A percentile compares a stretch with the other conserved stretches of the same genome.
Evolutionary conservation across 352 stramenopile genomes (phyloP).

Genomic region (Globisporangium sylvaticum): DNA sequence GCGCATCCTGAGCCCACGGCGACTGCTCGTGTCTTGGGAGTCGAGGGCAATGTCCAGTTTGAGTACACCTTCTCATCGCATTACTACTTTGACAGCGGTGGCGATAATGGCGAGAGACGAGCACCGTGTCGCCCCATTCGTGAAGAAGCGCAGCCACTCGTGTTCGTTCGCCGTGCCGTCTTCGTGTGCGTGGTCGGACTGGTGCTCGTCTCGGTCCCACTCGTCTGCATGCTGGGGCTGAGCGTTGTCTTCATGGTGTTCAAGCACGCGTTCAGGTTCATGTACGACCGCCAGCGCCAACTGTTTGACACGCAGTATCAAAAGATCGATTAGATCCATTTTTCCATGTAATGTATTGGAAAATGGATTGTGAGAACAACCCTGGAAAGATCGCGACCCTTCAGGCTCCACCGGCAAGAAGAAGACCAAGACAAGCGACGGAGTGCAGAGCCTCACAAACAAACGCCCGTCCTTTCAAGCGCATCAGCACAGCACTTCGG

Average conservation of each 20-base stretch:
- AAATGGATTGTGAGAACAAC: not conserved
- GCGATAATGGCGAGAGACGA: not conserved
- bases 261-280: slow-evolving; percentile 18
- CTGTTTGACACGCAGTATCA: slow-evolving; percentile 18
- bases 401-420: slow-evolving; percentile 11
- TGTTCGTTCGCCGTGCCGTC: slow-evolving; percentile 14
- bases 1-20: slow-evolving; percentile 23
- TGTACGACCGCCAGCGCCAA: slow-evolving; percentile 14
- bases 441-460: not conserved
- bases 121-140: slow-evolving; percentile 26
- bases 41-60: slow-evolving; percentile 20
- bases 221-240: slow-evolving; percentile 2
- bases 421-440: not conserved
- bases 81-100: slow-evolving; percentile 19
- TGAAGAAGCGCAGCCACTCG: slow-evolving; percentile 8
- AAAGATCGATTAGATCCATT: slow-evolving; percentile 13
- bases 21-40: slow-evolving; percentile 19
- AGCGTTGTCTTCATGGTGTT: not conserved
- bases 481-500: slow-evolving; percentile 4
- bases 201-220: slow-evolving; percentile 13
- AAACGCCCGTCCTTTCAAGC: not conserved
- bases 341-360: not conserved
- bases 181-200: slow-evolving; percentile 9
- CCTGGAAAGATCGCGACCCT: slow-evolving; percentile 21
- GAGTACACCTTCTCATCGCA: slow-evolving; percentile 21